A percentile compares a stretch with the other conserved stretches of the same genome.
phyloP scores from a whole-genome alignment of 139 green algal species.

The Chlorella ohadii region DNA sequence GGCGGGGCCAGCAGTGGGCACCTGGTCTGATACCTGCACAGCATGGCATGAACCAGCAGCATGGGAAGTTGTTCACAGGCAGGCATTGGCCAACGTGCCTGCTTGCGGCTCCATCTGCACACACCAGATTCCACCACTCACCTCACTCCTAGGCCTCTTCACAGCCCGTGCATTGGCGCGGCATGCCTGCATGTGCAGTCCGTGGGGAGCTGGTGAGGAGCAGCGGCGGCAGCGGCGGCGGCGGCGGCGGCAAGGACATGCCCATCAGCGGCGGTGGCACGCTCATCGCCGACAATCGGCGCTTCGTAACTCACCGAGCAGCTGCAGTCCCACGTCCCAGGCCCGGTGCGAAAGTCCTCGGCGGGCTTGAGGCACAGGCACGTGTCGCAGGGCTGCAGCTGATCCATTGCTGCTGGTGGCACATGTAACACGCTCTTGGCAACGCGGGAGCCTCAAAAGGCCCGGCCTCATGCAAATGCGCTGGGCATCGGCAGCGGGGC shows the following conservation, averaged over 20 bases:
- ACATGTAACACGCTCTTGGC: too few species aligned
- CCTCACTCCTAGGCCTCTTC: neutral
- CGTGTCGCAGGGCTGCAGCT: neutral
- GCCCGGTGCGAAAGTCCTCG: neutral
- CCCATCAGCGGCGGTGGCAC: neutral
- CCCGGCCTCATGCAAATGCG: too few species aligned
- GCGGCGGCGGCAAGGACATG: neutral
- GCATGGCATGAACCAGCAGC: neutral
- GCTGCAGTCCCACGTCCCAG: neutral
- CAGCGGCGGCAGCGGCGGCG: neutral
- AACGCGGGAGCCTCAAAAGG: too few species aligned
- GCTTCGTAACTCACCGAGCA: neutral
- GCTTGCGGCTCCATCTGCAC: too few species aligned
- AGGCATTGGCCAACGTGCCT: too few species aligned
- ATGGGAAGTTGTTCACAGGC: too few species aligned
- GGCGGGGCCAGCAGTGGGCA: neutral
- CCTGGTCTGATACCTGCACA: neutral
- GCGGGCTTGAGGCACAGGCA: conserved; percentile 4
- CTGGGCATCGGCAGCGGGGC: too few species aligned
- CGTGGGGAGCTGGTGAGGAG: too few species aligned
- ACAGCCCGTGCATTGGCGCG: neutral
- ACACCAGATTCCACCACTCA: neutral
- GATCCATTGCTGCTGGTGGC: neutral
- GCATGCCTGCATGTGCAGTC: neutral
- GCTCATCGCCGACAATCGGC: neutral